These are phyloP conservation scores for Colletotrichum cereale DNA, from an alignment of 2,329 filamentous ascomycete species.

Conservation along the genomic window DNA sequence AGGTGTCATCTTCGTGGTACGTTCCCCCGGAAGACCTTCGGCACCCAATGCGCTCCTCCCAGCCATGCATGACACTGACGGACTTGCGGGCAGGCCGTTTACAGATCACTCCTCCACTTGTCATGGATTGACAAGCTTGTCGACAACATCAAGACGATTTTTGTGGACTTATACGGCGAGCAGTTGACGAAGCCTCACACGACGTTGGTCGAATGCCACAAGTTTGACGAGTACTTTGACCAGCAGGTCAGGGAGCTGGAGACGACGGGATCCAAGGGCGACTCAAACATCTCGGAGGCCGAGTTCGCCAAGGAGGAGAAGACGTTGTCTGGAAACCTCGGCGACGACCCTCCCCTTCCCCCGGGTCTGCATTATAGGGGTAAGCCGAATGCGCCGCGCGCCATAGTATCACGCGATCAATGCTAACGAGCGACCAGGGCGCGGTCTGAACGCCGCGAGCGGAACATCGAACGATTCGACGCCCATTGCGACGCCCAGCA, in stretches of 20 bases:
- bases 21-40: too few species aligned
- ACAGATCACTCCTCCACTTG: slow-evolving; percentile 93
- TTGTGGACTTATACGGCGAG: slow-evolving; percentile 89
- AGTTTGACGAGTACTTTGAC: slow-evolving; percentile 94
- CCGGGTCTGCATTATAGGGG: slow-evolving; percentile 41
- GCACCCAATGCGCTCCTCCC: background rate
- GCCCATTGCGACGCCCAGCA: slow-evolving; percentile 77
- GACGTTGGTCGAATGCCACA: slow-evolving; percentile 80
- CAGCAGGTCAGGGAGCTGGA: slow-evolving; percentile 89
- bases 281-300: slow-evolving; percentile 45
- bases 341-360: slow-evolving; percentile 53
- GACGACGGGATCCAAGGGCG: slow-evolving; percentile 60
- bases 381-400: slow-evolving; percentile 16
- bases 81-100: slow-evolving; percentile 78
- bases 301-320: slow-evolving; percentile 51
- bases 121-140: slow-evolving; percentile 98
- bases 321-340: slow-evolving; percentile 50
- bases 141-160: slow-evolving; percentile 93
- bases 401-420: background rate
- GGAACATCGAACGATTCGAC: slow-evolving; percentile 74
- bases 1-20: slow-evolving; percentile 92
- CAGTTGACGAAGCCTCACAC: slow-evolving; percentile 86
- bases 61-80: slow-evolving; percentile 29
- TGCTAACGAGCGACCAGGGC: slow-evolving; percentile 44
- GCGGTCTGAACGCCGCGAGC: slow-evolving; percentile 49